Evolutionary conservation across 2,329 filamentous ascomycete species (phyloP).

Genomic region (Didymellaceae sp.): DNA sequence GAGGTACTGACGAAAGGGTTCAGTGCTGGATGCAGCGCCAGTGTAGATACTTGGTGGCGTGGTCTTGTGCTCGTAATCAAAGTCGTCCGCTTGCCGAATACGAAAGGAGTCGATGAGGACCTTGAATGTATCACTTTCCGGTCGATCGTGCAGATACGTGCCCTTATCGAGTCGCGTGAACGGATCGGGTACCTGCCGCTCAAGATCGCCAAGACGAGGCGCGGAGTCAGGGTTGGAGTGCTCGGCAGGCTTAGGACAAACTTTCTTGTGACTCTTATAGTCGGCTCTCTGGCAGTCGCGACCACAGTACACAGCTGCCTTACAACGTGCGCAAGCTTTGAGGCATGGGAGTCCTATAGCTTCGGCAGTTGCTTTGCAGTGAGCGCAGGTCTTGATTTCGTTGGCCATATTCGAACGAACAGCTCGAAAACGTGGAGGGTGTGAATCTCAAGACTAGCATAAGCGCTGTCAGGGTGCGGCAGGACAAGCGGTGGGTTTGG

Average conservation of each 20-base stretch:
- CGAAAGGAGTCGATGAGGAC: constrained; percentile 42
- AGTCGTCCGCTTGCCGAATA: constrained; percentile 32
- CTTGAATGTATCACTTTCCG: constrained; percentile 35
- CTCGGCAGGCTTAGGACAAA: constrained; percentile 21
- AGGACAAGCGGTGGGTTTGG: no score
- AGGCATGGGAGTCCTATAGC: constrained; percentile 18
- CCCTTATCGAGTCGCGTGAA: constrained; percentile 31
- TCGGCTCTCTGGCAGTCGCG: constrained; percentile 43
- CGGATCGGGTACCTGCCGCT: constrained; percentile 27
- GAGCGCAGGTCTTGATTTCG: constrained; percentile 11
- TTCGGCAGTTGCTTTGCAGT: constrained; percentile 27
- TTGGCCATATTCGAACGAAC: no score
- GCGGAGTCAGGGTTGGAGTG: constrained; percentile 10
- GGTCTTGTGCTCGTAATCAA: constrained; percentile 22
- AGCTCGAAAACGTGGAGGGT: no score
- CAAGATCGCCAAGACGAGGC: constrained; percentile 17
- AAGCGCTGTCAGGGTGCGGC: no score
- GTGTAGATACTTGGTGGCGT: constrained; percentile 25
- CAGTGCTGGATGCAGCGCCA: constrained; percentile 22
- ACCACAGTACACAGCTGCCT: constrained; percentile 39
- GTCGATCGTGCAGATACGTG: constrained; percentile 35
- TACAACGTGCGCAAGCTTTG: constrained; percentile 40
- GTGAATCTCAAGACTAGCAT: no score
- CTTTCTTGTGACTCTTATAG: constrained; percentile 45
- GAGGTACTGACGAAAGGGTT: constrained; percentile 31